Percentiles rank a stretch among this genome's conserved stretches.
Conservation (phyloP, 305 asterid species). For the Ilex paraguariensis region DNA sequence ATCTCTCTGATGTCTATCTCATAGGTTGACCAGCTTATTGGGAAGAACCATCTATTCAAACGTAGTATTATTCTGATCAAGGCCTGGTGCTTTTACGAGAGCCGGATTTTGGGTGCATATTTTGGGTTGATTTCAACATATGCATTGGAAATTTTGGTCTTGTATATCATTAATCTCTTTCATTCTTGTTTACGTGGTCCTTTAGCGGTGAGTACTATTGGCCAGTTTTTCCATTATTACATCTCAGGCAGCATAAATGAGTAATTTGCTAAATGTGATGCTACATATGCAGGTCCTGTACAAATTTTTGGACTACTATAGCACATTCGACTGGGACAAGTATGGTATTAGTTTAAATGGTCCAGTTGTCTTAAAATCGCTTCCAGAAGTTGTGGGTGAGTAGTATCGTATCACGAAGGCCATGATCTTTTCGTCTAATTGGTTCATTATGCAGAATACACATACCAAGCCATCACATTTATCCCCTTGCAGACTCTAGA, state of each 20-base stretch:
- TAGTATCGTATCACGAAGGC: background rate
- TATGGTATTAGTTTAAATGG: slow-evolving; percentile 32
- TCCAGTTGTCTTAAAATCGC: slow-evolving; percentile 7
- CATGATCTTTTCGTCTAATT: background rate
- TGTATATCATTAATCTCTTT: slow-evolving; percentile 30
- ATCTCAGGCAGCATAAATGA: background rate
- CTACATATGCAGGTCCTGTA: slow-evolving; percentile 24
- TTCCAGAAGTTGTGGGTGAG: slow-evolving; percentile 9
- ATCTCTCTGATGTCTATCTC: background rate
- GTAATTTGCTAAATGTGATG: background rate
- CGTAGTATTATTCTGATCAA: slow-evolving; percentile 33
- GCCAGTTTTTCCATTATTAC: background rate
- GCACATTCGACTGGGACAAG: slow-evolving; percentile 27
- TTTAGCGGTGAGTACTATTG: slow-evolving; percentile 19
- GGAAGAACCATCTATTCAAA: slow-evolving; percentile 32
- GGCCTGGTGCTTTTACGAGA: slow-evolving; percentile 42
- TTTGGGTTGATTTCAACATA: slow-evolving; percentile 33
- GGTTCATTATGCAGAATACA: background rate
- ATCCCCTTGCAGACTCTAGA: no score
- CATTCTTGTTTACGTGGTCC: slow-evolving; percentile 27
- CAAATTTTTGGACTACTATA: slow-evolving; percentile 30
- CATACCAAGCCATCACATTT: no score
- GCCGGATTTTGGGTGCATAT: slow-evolving; percentile 32
- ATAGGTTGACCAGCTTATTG: slow-evolving; percentile 18
- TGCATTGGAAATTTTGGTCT: slow-evolving; percentile 28